phyloP scores from a whole-genome alignment of 2,329 filamentous ascomycete species.

The Helotiales sp. region DNA sequence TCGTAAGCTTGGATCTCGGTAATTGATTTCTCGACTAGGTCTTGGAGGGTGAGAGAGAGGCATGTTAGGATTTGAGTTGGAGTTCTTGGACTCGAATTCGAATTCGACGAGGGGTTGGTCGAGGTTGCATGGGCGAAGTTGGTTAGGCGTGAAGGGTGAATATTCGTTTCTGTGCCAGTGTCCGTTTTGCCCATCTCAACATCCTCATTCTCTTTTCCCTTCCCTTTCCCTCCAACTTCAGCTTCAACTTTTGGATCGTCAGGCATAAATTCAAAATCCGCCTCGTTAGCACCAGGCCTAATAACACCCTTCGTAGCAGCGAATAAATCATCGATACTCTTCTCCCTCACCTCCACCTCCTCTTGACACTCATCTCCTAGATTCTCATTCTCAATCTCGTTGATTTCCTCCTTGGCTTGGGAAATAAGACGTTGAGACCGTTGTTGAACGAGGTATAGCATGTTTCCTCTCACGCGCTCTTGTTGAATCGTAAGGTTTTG shows the following conservation, averaged over 20 bases:
- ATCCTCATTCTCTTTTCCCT: conserved; percentile 9
- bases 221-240: not conserved
- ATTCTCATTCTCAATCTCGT: conserved; percentile 1
- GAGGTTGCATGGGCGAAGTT: not conserved
- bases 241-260: not conserved
- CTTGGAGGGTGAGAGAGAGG: conserved; percentile 8
- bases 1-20: conserved; percentile 26
- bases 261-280: conserved; percentile 5
- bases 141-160: not conserved
- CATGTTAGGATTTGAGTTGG: conserved; percentile 10
- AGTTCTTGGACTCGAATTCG: conserved; percentile 2
- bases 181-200: conserved; percentile 15
- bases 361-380: conserved; percentile 1
- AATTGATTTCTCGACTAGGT: conserved; percentile 13
- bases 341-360: conserved; percentile 1
- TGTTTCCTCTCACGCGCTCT: conserved; percentile 23
- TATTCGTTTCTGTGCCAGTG: no score
- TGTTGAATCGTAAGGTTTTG: conserved; percentile 26
- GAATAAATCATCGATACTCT: conserved; percentile 44
- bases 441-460: conserved; percentile 19
- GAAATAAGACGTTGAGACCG: conserved; percentile 11
- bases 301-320: conserved; percentile 37
- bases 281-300: conserved; percentile 24
- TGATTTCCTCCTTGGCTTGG: conserved; percentile 19
- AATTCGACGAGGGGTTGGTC: not conserved